Evolutionary conservation across 768 basidiomycete genomes (phyloP).

Genomic region (Paxillus ammoniavirescens): DNA sequence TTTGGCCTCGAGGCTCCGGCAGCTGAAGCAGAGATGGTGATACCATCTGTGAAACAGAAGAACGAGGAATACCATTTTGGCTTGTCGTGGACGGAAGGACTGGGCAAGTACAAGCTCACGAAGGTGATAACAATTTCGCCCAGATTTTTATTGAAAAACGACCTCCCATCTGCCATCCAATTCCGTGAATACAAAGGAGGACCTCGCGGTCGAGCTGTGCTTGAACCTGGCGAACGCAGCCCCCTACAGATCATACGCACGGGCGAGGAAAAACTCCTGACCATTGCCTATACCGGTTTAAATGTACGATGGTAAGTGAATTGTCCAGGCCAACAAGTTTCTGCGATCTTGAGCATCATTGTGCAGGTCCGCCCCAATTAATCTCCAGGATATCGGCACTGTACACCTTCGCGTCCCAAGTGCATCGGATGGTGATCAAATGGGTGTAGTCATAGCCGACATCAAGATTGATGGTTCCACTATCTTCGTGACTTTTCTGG

Average conservation of each 20-base stretch:
- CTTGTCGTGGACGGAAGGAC: conserved; percentile 87
- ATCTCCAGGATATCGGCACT: conserved; percentile 86
- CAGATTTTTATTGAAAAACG: conserved; percentile 87
- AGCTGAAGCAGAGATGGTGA: conserved; percentile 81
- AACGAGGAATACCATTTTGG: conserved; percentile 77
- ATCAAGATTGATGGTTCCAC: conserved; percentile 82
- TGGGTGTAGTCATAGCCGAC: conserved; percentile 69
- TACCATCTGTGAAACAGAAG: conserved; percentile 60
- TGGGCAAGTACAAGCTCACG: conserved; percentile 95
- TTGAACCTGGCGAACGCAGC: conserved; percentile 67
- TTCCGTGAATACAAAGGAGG: conserved; percentile 84
- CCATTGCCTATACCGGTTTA: conserved; percentile 82
- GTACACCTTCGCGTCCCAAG: conserved; percentile 69
- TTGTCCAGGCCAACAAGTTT: neutral
- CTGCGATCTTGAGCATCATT: neutral
- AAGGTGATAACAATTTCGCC: conserved; percentile 93
- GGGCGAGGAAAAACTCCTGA: conserved; percentile 72
- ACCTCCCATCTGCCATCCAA: conserved; percentile 61
- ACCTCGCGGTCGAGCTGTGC: conserved; percentile 56
- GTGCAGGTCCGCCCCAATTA: conserved; percentile 87
- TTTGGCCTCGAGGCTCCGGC: conserved; percentile 89
- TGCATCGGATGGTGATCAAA: conserved; percentile 35
- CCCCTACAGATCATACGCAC: conserved; percentile 67
- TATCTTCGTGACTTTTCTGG: conserved; percentile 78
- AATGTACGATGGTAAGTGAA: conserved; percentile 72